Base-by-base conservation (phyloP, 768 basidiomycete genomes). In the Lactarius indigo region DNA sequence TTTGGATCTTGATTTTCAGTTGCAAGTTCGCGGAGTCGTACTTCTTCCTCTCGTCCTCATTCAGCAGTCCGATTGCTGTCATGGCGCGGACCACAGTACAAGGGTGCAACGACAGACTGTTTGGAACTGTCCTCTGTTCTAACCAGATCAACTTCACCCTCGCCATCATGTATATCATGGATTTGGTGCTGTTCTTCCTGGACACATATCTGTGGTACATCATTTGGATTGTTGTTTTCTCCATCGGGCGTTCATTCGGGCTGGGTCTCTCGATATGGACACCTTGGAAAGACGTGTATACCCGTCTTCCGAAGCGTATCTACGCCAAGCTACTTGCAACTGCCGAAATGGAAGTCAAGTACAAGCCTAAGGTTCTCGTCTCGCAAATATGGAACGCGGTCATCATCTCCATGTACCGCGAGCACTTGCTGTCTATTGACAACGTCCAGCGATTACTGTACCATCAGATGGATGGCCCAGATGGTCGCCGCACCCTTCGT, bases 131-230 rank as follows among this genome's bases (percentile, higher is more conserved):
- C 8, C 81, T 98, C 7, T 99, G 97, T 80, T 82, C 86, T 42
- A 94, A 97, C 74, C 97, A 99, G 66, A 91, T 97, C 47, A 86
- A 90, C 0, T 99, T 98, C 79, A 89, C 97, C 0, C 85, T 99
- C 67, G 82, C 96, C 47, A 95, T 98, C 83, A 99, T 98, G 96
- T 98, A 96, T 81, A 76, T 97, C 78, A 98, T 99, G 97, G 97
- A 99, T 75, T 79, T 99, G 70, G 83, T 93, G 64, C 82, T 99
- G 72, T 99, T 98, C 88, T 99, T 99, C 87, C 81, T 99, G 79
- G 97, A 99, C 83, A 99, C 97, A 56, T 99, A 98, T 83, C 80
- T 99, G 55, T 99, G 97, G 97, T 99, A 97, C 80, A 94, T 98
- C 81, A 95, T 98, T 76, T 98, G 96, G 96, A 86, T 94, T 73